These are phyloP conservation scores for Trichoderma arundinaceum DNA, from an alignment of 2,329 filamentous ascomycete species.

Conservation along the genomic window DNA sequence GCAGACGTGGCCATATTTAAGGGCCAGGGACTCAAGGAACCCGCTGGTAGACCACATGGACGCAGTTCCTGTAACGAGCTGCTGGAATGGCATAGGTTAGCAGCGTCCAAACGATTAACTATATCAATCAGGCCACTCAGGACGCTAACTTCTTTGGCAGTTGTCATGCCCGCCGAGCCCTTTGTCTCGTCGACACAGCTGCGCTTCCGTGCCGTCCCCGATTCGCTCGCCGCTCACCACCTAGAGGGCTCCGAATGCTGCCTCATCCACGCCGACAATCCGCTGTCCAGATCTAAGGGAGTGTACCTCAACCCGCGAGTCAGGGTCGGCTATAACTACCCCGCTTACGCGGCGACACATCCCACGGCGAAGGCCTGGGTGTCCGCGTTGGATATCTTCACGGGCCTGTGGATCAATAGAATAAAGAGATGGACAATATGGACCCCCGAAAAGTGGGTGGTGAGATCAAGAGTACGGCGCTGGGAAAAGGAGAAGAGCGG, in stretches of 20 bases:
- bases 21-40: conserved; percentile 54
- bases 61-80: conserved; percentile 53
- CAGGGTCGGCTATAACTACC: conserved; percentile 66
- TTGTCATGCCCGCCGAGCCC: conserved; percentile 59
- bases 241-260: conserved; percentile 82
- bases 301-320: conserved; percentile 74
- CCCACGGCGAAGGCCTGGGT: conserved; percentile 50
- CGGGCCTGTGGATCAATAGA: conserved; percentile 65
- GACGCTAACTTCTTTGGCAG: conserved; percentile 35
- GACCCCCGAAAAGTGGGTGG: conserved; percentile 42
- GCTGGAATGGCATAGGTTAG: conserved; percentile 54
- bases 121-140: not conserved
- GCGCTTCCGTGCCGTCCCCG: conserved; percentile 67
- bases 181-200: conserved; percentile 57
- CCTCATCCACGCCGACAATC: conserved; percentile 75
- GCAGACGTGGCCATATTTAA: conserved; percentile 66
- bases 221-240: conserved; percentile 65
- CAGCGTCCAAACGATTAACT: no score
- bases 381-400: conserved; percentile 53
- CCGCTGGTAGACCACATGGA: conserved; percentile 57
- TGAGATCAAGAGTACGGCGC: conserved; percentile 47
- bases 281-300: conserved; percentile 56
- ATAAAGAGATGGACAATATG: conserved; percentile 51
- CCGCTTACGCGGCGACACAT: conserved; percentile 59
- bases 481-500: conserved; percentile 48